phyloP scores from a whole-genome alignment of 192 early-diverging fungal genomes.

The Umbelopsis isabellina region DNA sequence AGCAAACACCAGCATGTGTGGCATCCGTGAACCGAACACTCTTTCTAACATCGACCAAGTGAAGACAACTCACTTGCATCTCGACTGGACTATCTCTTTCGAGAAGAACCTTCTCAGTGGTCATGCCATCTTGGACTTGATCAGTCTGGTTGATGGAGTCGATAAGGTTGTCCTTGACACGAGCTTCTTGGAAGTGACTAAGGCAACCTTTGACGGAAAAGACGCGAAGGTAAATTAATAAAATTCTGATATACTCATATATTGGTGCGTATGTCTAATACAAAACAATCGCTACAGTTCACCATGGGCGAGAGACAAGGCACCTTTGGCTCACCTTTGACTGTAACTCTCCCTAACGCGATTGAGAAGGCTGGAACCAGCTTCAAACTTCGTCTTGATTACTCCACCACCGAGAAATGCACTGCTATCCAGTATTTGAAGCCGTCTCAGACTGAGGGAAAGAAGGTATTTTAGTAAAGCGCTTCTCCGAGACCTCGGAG shows the following conservation, averaged over 20 bases:
- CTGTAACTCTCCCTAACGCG: slow-evolving; percentile 54
- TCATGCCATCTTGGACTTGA: slow-evolving; percentile 62
- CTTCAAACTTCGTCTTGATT: slow-evolving; percentile 68
- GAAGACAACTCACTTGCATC: slow-evolving; percentile 73
- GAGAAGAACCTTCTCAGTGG: slow-evolving; percentile 66
- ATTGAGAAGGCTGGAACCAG: slow-evolving; percentile 45
- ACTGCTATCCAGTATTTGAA: slow-evolving; percentile 92
- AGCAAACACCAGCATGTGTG: not conserved
- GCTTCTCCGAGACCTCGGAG: not conserved
- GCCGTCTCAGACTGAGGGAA: slow-evolving; percentile 92
- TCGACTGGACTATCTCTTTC: slow-evolving; percentile 83
- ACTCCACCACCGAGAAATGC: slow-evolving; percentile 79
- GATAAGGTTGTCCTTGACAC: slow-evolving; percentile 73
- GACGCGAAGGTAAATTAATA: slow-evolving; percentile 32
- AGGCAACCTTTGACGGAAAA: slow-evolving; percentile 34
- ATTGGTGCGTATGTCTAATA: not conserved
- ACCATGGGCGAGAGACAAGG: slow-evolving; percentile 56
- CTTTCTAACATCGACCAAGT: slow-evolving; percentile 80
- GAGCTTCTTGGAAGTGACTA: slow-evolving; percentile 58
- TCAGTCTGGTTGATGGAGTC: slow-evolving; percentile 55
- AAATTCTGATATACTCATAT: not conserved
- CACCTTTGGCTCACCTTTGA: slow-evolving; percentile 75
- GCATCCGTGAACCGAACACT: slow-evolving; percentile 74
- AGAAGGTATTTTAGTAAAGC: slow-evolving; percentile 41
- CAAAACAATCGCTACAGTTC: slow-evolving; percentile 38